phyloP scores from a whole-genome alignment of 352 stramenopile genomes.

The Phytophthora colocasiae region DNA sequence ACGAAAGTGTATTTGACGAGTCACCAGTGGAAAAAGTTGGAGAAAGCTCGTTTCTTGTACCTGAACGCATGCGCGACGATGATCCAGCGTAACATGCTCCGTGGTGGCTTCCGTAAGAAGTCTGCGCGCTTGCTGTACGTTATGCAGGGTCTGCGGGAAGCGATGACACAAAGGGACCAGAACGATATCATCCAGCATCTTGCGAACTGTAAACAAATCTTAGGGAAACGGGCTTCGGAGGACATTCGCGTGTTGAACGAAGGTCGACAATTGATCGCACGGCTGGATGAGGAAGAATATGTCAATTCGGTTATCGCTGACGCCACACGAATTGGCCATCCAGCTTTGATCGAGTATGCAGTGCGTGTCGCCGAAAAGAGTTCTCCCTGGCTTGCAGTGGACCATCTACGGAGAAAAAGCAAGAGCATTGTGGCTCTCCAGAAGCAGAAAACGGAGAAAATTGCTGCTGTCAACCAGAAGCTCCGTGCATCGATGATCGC shows the following conservation, averaged over 20 bases:
- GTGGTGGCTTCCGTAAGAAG: slow-evolving; percentile 69
- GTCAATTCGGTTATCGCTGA: slow-evolving; percentile 77
- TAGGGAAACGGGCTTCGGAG: slow-evolving; percentile 59
- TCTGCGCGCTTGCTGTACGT: slow-evolving; percentile 65
- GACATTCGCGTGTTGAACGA: slow-evolving; percentile 70
- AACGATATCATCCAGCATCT: slow-evolving; percentile 73
- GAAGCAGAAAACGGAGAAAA: slow-evolving; percentile 46
- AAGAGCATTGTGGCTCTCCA: slow-evolving; percentile 45
- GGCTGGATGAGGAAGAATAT: slow-evolving; percentile 81
- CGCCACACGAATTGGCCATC: slow-evolving; percentile 59
- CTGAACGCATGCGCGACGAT: slow-evolving; percentile 84
- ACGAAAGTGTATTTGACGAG: slow-evolving; percentile 81
- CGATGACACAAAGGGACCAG: slow-evolving; percentile 59
- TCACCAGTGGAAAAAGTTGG: slow-evolving; percentile 83
- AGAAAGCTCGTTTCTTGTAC: slow-evolving; percentile 80
- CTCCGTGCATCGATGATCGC: slow-evolving; percentile 67
- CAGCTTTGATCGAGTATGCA: slow-evolving; percentile 71
- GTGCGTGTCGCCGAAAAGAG: slow-evolving; percentile 66
- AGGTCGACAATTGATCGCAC: slow-evolving; percentile 56
- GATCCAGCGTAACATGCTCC: slow-evolving; percentile 87
- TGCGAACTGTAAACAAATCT: slow-evolving; percentile 59
- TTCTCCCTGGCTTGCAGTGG: slow-evolving; percentile 61
- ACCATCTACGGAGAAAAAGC: slow-evolving; percentile 53
- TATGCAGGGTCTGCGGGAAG: slow-evolving; percentile 60
- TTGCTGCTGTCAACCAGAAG: slow-evolving; percentile 55